A percentile compares a stretch with the other conserved stretches of the same genome.
Evolutionary conservation across 78 protist genomes (phyloP).

Genomic region (Creolimax fragrantissima): DNA sequence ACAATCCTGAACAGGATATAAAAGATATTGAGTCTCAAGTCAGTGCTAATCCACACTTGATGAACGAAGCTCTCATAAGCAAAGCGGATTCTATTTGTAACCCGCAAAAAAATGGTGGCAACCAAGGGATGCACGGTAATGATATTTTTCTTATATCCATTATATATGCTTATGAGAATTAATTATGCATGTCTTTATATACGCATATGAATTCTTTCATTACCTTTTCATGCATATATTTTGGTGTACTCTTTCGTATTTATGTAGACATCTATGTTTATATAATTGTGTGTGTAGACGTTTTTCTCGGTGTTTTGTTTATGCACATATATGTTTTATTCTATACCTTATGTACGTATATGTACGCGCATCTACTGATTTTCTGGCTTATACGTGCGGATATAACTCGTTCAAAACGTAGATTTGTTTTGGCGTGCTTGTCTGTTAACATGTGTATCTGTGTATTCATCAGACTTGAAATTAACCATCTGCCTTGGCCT

Average conservation of each 20-base stretch:
- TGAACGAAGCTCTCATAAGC: too few species aligned
- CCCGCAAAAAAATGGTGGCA: too few species aligned
- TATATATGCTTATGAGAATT: not conserved
- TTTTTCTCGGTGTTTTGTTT: not conserved
- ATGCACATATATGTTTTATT: not conserved
- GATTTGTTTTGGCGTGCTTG: not conserved
- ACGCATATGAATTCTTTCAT: not conserved
- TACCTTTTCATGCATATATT: too few species aligned
- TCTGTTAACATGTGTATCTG: not conserved
- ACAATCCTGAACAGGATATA: too few species aligned
- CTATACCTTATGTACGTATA: not conserved
- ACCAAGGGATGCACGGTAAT: too few species aligned
- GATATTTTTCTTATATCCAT: too few species aligned
- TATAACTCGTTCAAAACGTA: not conserved
- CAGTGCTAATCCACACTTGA: too few species aligned
- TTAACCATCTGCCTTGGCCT: not conserved
- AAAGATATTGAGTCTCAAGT: too few species aligned
- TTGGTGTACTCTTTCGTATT: too few species aligned
- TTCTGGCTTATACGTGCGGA: not conserved
- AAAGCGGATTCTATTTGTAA: too few species aligned
- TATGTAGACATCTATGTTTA: not conserved
- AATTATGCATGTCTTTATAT: not conserved
- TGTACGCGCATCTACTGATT: not conserved
- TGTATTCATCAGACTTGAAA: not conserved
- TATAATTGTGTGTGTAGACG: not conserved